Evolutionary conservation across 805 yeast species (phyloP), one percentile per base, ranked within the genome.

Genomic region (Myxozyma monticola): DNA sequence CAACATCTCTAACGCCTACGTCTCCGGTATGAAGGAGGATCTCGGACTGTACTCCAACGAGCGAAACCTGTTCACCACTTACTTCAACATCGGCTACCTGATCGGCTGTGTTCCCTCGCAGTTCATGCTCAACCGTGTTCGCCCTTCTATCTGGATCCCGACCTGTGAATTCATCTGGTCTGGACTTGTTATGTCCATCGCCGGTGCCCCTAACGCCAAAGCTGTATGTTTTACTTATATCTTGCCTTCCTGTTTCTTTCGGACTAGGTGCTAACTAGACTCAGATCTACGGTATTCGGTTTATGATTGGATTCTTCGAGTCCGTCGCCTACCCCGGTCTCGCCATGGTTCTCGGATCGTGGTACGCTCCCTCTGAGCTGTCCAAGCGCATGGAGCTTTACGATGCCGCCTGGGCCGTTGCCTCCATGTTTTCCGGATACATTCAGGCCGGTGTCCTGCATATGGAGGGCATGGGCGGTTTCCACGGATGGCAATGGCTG

Each of bases 1-100:
- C 33, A 84, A 83, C 62, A 69, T 79, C 50, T 74, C 76, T 53
- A 80, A 83, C 60, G 88, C 88, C 1, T 84, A 80, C 60, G 81
- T 81, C 40, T 76, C 81, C n/a, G 84, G 86, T 22, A 73, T 84
- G 78, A 66, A 75, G 51, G 80, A 49, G 56, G 81, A 73, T 42
- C 67, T 83, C 34, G 70, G 18, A 6, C 37, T 54, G 4, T 42
- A 51, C 26, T 52, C 56, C n/a, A 46, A 51, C n/a, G 50, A 54
- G 38, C 42, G 53, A n/a, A 51, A 54, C 26, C 30, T 50, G 30
- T 47, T 51, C 33, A 48, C 58, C 24, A 51, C 58, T 1, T 42
- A 40, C 17, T 45, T 49, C 51, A 53, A 53, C 30, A 34, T 64
- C n/a, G 79, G 78, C 2, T 70, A 75, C 51, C 76, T 77, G 56